These are phyloP conservation scores for Pichia sp. DNA, from an alignment of 1,139 yeast genomes.

Conservation along the genomic window DNA sequence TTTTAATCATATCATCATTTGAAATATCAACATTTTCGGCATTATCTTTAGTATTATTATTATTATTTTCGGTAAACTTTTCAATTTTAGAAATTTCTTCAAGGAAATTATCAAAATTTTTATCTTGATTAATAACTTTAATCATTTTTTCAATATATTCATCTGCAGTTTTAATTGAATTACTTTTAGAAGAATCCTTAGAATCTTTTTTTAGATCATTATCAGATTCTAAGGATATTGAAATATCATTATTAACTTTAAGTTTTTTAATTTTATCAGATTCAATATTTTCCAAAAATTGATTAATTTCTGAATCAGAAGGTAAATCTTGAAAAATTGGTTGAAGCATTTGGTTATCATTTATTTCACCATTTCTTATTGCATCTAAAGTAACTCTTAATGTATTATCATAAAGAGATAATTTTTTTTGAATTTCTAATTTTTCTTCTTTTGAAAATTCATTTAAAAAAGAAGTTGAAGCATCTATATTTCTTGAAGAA, in stretches of 20 bases:
- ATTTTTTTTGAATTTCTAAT: slow-evolving; percentile 15
- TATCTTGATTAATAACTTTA: slow-evolving; percentile 20
- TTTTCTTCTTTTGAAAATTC: slow-evolving; percentile 9
- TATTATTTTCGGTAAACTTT: neutral
- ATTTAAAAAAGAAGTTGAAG: slow-evolving; percentile 1
- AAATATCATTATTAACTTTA: slow-evolving; percentile 4
- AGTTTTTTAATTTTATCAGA: slow-evolving; percentile 8
- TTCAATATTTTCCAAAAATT: slow-evolving; percentile 6
- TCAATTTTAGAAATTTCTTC: slow-evolving; percentile 19
- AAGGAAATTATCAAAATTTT: slow-evolving; percentile 21
- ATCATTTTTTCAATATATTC: slow-evolving; percentile 23
- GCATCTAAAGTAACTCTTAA: slow-evolving; percentile 27
- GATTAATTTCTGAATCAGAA: slow-evolving; percentile 8
- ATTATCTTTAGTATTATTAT: neutral
- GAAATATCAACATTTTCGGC: slow-evolving; percentile 5
- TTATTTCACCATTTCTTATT: slow-evolving; percentile 27
- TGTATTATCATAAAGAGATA: slow-evolving; percentile 24
- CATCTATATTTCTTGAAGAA: neutral
- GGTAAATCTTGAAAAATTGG: slow-evolving; percentile 7
- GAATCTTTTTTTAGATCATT: neutral
- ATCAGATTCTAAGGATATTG: slow-evolving; percentile 8
- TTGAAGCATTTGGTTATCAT: slow-evolving; percentile 14
- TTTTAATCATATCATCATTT: slow-evolving; percentile 14
- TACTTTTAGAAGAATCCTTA: too few species aligned
- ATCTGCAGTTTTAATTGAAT: slow-evolving; percentile 14